Base-by-base conservation (phyloP, 805 yeast genomes). In the Starmerella tilneyi region DNA sequence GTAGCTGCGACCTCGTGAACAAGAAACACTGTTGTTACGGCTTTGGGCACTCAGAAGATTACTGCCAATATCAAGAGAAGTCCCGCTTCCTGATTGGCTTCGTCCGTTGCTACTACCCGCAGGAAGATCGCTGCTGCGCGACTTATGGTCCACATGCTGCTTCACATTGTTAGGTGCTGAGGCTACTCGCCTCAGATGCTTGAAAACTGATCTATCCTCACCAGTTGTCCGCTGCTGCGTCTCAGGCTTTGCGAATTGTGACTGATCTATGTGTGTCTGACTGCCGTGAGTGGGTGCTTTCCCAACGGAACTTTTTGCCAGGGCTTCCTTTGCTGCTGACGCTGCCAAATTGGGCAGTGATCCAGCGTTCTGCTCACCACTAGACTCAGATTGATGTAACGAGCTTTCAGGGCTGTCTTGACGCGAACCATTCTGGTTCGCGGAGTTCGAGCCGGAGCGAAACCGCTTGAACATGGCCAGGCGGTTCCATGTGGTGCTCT, bases 91-190 rank as follows among this genome's bases (percentile, higher is more conserved):
- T 20, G 20, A 17, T 12, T 17, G 16, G 33, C 36, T 13, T 8
- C 30, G 26, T 19, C 19, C 24, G 15, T 9, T 15, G 20, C 34
- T 22, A 30, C 41, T 12, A 19, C 34, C 30, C 39, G 33, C 2
- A 20, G 24, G 27, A 16, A 32, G 36, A 17, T 30, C 19, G 29
- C 43, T 37, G 27, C 35, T 20, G 34, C 38, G 20, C 39, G 43
- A 5, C 17, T 52, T 12, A 15, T 31, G 15, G 27, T 39, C 50
- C 8, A 44, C 32, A n/a, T 24, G 27, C 26, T 30, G 52, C 43
- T 74, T 69, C 21, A 75, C 57, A 9, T 73, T 81, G 45, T 81
- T 68, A 9, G 94, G 94, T 1, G 92, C 94, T 0, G 94, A 84
- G 0, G 94, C 88, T 1, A 82, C 94, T 50, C 94, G 69, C 49